Conservation (phyloP, 2,329 filamentous ascomycete genomes). For the Fusarium anguioides region DNA sequence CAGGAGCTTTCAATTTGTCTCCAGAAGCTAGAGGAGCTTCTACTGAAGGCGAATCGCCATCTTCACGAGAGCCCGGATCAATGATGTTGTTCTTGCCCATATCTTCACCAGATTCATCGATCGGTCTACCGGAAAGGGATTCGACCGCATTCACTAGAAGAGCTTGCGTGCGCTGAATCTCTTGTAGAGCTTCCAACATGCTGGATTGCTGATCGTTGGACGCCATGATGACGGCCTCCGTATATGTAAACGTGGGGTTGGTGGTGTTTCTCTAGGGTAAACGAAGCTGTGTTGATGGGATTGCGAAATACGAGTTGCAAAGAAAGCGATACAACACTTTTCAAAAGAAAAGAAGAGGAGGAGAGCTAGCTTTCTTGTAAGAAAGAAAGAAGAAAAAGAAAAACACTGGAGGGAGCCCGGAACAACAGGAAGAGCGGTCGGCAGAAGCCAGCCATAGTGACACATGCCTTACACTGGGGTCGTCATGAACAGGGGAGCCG, state of each 20-base stretch:
- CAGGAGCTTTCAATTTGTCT: slow-evolving; percentile 40
- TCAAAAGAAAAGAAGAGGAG: not conserved
- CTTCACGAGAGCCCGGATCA: slow-evolving; percentile 22
- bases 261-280: slow-evolving; percentile 27
- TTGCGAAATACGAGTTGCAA: not conserved
- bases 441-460: slow-evolving; percentile 31
- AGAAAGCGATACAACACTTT: not conserved
- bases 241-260: slow-evolving; percentile 2
- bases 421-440: slow-evolving; percentile 37
- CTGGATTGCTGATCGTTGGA: slow-evolving; percentile 34
- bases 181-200: slow-evolving; percentile 49
- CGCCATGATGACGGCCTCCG: slow-evolving; percentile 41
- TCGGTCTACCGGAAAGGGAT: slow-evolving; percentile 50
- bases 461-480: slow-evolving; percentile 20
- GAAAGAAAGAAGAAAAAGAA: not conserved
- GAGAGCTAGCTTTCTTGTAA: not conserved
- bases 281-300: not conserved
- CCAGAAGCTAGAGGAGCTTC: slow-evolving; percentile 24
- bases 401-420: slow-evolving; percentile 24
- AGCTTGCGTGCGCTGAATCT: slow-evolving; percentile 57
- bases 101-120: slow-evolving; percentile 21
- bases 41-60: slow-evolving; percentile 18
- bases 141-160: slow-evolving; percentile 56
- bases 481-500: slow-evolving; percentile 33
- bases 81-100: slow-evolving; percentile 16